These are phyloP conservation scores for Thalassiosira hispida DNA, from an alignment of 352 stramenopile genomes.

Conservation along the genomic window DNA sequence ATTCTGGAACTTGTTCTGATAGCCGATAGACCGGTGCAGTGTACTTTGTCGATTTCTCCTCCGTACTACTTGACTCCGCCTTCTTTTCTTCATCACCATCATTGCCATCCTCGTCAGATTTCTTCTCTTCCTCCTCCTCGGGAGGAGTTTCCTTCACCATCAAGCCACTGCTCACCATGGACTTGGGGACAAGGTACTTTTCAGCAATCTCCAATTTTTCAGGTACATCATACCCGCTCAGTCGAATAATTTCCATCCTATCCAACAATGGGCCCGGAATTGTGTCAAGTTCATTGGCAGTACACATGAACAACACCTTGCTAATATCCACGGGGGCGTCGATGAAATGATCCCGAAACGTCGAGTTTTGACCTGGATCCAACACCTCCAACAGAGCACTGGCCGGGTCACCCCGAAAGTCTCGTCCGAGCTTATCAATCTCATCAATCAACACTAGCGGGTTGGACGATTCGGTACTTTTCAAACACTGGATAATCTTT, in stretches of 20 bases:
- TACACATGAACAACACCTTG: slow-evolving; percentile 97
- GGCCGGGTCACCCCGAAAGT: slow-evolving; percentile 92
- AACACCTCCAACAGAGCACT: slow-evolving; percentile 96
- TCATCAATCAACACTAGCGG: slow-evolving; percentile 99
- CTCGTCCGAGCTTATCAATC: slow-evolving; percentile 88
- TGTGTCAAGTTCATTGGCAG: slow-evolving; percentile 94
- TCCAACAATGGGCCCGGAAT: slow-evolving; percentile 98
- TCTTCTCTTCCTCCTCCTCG: slow-evolving; percentile 20
- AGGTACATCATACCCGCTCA: slow-evolving; percentile 95
- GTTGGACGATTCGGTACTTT: slow-evolving; percentile 95
- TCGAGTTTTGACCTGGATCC: slow-evolving; percentile 96
- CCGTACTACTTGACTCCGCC: slow-evolving; percentile 3
- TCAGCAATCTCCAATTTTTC: slow-evolving; percentile 98
- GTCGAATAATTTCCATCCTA: slow-evolving; percentile 98
- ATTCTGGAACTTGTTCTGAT: slow-evolving; percentile 82
- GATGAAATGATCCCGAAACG: slow-evolving; percentile 98
- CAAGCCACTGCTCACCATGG: slow-evolving; percentile 91
- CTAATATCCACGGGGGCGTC: slow-evolving; percentile 98
- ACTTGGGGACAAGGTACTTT: slow-evolving; percentile 97
- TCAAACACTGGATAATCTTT: slow-evolving; percentile 99
- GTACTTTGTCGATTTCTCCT: slow-evolving; percentile 11
- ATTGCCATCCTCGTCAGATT: not conserved
- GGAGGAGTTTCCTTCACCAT: slow-evolving; percentile 59
- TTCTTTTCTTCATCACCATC: slow-evolving; percentile 28
- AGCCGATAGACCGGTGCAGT: slow-evolving; percentile 53